Evolutionary conservation across 208 protist genomes (phyloP).

Genomic region (Leishmania major): DNA sequence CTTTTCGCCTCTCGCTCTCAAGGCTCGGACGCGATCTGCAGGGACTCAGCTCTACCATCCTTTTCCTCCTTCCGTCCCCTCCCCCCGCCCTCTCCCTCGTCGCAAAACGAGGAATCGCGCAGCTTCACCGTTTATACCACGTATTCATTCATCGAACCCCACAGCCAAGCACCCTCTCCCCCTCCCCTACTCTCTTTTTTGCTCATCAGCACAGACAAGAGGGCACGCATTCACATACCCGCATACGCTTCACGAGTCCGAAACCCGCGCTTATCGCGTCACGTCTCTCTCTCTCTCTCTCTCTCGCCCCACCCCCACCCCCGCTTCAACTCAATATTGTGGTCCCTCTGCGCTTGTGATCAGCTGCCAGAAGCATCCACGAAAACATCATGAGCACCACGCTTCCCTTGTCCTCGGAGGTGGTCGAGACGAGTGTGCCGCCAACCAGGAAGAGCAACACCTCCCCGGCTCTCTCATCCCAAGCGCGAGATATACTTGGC

Average conservation of each 20-base stretch:
- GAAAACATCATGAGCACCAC: neutral
- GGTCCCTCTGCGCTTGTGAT: neutral
- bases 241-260: neutral
- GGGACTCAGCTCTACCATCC: neutral
- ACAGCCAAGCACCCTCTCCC: neutral
- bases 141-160: neutral
- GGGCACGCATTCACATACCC: neutral
- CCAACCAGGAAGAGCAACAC: neutral
- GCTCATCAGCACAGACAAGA: neutral
- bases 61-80: neutral
- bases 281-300: neutral
- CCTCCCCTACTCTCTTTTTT: neutral
- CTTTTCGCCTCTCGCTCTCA: neutral
- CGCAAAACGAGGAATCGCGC: neutral
- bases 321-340: neutral
- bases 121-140: neutral
- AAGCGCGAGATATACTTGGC: slow-evolving; percentile 19
- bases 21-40: neutral
- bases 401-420: neutral
- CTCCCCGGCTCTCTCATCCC: slow-evolving; percentile 8
- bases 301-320: too few species aligned
- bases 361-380: neutral
- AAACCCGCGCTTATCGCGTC: neutral
- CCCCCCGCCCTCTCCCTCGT: neutral
- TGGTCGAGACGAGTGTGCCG: neutral